A percentile compares a stretch with the other conserved stretches of the same genome.
Evolutionary conservation across 495 filamentous ascomycete genomes (phyloP).

Genomic region (Thermothielavioides terrestris): DNA sequence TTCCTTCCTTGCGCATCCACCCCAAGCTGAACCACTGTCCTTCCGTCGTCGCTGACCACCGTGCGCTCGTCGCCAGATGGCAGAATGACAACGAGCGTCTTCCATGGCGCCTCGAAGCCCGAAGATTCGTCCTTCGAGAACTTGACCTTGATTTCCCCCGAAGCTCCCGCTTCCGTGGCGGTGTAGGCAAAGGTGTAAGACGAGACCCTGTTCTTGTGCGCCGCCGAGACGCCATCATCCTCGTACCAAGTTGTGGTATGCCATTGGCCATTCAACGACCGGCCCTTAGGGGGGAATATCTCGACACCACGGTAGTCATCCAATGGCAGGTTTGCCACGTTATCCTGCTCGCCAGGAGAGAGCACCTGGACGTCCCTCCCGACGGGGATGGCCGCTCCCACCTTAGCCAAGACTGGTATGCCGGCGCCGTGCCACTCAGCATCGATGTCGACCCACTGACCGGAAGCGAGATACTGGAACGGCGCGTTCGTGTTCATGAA

Average conservation of each 20-base stretch:
- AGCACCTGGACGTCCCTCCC: neutral
- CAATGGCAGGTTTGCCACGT: neutral
- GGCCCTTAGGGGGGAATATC: neutral
- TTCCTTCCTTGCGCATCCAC: neutral
- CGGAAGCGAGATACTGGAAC: constrained; percentile 48
- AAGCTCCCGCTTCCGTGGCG: neutral
- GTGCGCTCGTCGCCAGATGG: neutral
- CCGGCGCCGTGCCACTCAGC: constrained; percentile 1
- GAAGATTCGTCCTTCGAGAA: neutral
- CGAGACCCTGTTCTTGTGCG: neutral
- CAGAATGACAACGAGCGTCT: neutral
- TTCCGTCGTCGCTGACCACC: neutral
- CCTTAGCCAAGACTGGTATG: neutral
- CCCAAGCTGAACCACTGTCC: neutral
- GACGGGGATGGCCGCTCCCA: neutral
- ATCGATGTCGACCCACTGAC: constrained; percentile 50
- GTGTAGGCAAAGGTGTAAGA: neutral
- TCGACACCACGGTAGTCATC: neutral
- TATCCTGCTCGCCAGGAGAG: neutral
- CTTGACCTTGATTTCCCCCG: neutral
- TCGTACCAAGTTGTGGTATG: neutral
- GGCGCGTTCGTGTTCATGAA: constrained; percentile 56
- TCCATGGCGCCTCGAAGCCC: constrained; percentile 1
- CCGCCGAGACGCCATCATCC: neutral
- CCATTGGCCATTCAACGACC: neutral